Evolutionary conservation across 176 grass and related monocot genomes (phyloP).

Genomic region (Olyra latifolia): DNA sequence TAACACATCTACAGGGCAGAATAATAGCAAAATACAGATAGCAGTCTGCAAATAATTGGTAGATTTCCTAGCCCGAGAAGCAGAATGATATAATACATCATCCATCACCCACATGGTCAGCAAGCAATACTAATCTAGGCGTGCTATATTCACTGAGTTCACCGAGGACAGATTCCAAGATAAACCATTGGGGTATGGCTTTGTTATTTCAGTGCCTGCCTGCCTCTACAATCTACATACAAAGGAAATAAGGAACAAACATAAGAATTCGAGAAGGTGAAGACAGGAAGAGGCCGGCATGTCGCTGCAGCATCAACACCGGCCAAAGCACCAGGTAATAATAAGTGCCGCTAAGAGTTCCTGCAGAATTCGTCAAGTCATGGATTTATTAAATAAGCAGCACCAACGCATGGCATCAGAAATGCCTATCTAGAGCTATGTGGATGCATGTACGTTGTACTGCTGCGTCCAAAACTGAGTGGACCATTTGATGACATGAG

Average conservation of each 20-base stretch:
- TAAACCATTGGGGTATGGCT: not conserved
- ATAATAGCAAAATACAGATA: not conserved
- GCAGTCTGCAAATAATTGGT: slow-evolving; percentile 23
- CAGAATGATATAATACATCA: not conserved
- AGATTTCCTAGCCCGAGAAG: not conserved
- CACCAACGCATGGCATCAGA: not conserved
- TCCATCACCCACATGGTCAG: not conserved
- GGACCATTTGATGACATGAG: not conserved
- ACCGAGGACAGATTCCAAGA: not conserved
- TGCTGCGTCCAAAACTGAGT: not conserved
- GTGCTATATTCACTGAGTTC: not conserved
- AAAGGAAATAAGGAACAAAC: not conserved
- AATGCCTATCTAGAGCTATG: not conserved
- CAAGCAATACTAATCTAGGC: not conserved
- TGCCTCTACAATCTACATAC: not conserved
- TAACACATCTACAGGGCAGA: slow-evolving; percentile 2
- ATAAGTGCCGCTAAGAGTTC: slow-evolving; percentile 25
- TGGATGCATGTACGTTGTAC: not conserved
- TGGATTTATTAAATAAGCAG: not conserved
- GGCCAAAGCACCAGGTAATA: slow-evolving; percentile 22
- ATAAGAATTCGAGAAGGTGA: not conserved
- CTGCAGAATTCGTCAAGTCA: slow-evolving; percentile 5
- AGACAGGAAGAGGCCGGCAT: not conserved
- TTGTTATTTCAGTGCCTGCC: slow-evolving; percentile 25
- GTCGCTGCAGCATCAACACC: slow-evolving; percentile 12